Base-by-base conservation (phyloP, 768 basidiomycete species). In the Tubosaeta sp. region DNA sequence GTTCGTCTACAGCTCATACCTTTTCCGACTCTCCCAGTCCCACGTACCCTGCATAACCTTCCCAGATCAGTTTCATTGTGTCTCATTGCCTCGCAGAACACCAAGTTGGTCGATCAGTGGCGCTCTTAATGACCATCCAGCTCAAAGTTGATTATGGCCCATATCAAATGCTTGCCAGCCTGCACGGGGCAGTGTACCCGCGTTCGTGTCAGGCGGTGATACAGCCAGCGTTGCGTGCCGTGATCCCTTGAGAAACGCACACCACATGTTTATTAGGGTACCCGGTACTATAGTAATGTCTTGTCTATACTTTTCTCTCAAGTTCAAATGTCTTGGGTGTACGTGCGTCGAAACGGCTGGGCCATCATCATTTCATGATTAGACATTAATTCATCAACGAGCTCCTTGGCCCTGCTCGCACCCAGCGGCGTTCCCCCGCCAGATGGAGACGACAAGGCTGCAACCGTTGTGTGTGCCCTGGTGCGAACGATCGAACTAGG, bases 381-480 rank as follows among this genome's bases (percentile, higher is more conserved):
- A 9, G 17, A 46, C 49, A 57, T 46, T 42, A 59, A 54, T 41
- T 56, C 53, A 1, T 33, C 26, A 66, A 85, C 61, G 55, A 92
- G 87, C 80, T 94, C 89, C 58, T 83, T 79, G 51, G 79, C 80
- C 22, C 88, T 86, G 58, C 83, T 88, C 54, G 84, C 64, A 29
- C 73, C 76, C 76, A 86, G 53, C 16, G 59, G 64, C 43, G 61
- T 59, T 9, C 64, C 51, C 12, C 64, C 46, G 1, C 46, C 11
- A 35, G 61, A 48, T 9, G 50, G 46, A 25, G 56, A 53, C 14
- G 65, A 52, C 25, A 58, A 19, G 12, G 51, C 56, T 13, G 57
- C 53, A 45, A 63, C 53, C 56, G 70, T 64, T 19, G 72, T 74
- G 19, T 71, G 67, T 6, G 72, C 72, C 25, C 72, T 61, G 11